Conservation (phyloP, 2,329 filamentous ascomycete genomes). For the Parastagonospora nodorum region DNA sequence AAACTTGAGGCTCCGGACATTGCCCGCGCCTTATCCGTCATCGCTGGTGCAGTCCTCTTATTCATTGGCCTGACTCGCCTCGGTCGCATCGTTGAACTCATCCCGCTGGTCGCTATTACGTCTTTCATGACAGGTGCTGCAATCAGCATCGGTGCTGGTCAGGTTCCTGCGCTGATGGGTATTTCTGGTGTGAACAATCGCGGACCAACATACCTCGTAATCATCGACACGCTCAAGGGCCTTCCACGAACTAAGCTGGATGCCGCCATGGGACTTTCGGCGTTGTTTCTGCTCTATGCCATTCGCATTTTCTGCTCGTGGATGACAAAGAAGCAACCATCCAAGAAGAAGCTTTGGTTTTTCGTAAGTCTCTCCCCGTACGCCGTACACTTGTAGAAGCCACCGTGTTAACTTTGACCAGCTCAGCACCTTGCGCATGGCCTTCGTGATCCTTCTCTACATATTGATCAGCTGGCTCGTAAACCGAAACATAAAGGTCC, state of each 20-base stretch:
- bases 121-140: slow-evolving; percentile 99
- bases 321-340: slow-evolving; percentile 71
- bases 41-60: slow-evolving; percentile 78
- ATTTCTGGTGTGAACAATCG: slow-evolving; percentile 75
- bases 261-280: slow-evolving; percentile 84
- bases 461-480: slow-evolving; percentile 86
- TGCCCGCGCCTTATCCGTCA: slow-evolving; percentile 78
- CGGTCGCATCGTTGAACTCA: slow-evolving; percentile 93
- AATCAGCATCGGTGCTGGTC: slow-evolving; percentile 83
- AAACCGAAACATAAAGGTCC: slow-evolving; percentile 60
- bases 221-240: slow-evolving; percentile 82
- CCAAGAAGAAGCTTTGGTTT: slow-evolving; percentile 79
- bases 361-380: slow-evolving; percentile 56
- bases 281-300: slow-evolving; percentile 76
- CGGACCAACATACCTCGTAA: slow-evolving; percentile 77
- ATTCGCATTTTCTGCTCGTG: slow-evolving; percentile 66
- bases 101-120: slow-evolving; percentile 86
- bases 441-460: slow-evolving; percentile 89
- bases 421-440: slow-evolving; percentile 82
- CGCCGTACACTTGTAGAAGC: background rate
- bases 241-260: slow-evolving; percentile 72
- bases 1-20: slow-evolving; percentile 57
- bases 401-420: background rate
- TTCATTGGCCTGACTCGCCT: slow-evolving; percentile 78
- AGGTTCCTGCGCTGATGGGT: slow-evolving; percentile 82